These are phyloP conservation scores for Anthoceros angustus DNA, from an alignment of 225 moss, liverwort and hornwort genomes.

Conservation along the genomic window DNA sequence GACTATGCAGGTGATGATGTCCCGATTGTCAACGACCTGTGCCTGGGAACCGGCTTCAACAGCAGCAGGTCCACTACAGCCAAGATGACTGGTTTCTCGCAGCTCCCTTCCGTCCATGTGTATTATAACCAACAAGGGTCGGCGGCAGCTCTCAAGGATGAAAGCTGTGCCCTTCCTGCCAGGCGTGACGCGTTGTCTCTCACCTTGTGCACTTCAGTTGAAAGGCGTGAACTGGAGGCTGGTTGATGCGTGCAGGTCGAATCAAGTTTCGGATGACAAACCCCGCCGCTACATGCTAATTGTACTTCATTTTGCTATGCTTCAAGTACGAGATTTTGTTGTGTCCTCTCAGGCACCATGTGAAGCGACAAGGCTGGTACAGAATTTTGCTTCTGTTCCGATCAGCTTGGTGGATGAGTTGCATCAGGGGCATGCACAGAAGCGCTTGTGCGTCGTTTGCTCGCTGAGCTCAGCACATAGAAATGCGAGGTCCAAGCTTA, in stretches of 20 bases:
- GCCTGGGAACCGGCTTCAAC: not conserved
- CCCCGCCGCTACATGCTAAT: too few relatives aligned
- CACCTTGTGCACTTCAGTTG: not conserved
- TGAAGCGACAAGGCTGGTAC: too few relatives aligned
- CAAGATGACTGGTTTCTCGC: not conserved
- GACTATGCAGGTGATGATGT: not conserved
- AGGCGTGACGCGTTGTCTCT: not conserved
- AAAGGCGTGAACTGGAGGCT: not conserved
- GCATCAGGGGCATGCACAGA: too few relatives aligned
- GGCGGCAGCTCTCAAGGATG: not conserved
- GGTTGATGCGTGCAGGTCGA: not conserved
- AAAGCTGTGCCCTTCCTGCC: not conserved
- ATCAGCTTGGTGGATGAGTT: too few relatives aligned
- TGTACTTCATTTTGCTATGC: too few relatives aligned
- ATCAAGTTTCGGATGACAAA: not conserved
- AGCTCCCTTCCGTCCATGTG: slow-evolving; percentile 1
- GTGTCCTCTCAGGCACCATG: too few relatives aligned
- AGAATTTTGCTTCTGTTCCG: too few relatives aligned
- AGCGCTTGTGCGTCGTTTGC: too few relatives aligned
- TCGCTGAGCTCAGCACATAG: too few relatives aligned
- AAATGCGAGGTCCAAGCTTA: too few relatives aligned
- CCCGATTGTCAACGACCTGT: not conserved
- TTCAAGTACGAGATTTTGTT: too few relatives aligned
- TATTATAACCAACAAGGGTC: not conserved
- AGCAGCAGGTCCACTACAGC: not conserved